These are phyloP conservation scores for Radiomyces spectabilis DNA, from an alignment of 192 early-diverging fungal genomes.

Conservation along the genomic window DNA sequence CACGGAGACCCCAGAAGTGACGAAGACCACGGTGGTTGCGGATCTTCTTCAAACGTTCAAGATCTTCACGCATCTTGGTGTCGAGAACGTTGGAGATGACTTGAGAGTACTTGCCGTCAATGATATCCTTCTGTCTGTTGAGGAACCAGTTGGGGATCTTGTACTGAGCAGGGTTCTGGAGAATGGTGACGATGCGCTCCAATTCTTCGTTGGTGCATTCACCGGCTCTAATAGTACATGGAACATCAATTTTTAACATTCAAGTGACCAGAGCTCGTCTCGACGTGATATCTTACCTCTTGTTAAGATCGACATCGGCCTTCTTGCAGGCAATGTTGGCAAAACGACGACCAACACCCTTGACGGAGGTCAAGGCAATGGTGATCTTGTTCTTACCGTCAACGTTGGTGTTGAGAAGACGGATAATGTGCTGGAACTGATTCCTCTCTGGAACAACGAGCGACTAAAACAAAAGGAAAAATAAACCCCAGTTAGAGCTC, in stretches of 20 bases:
- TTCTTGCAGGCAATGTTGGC: conserved; percentile 99
- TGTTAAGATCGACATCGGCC: conserved; percentile 95
- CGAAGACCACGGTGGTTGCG: conserved; percentile 98
- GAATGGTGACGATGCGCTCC: conserved; percentile 95
- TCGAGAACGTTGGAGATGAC: conserved; percentile 90
- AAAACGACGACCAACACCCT: conserved; percentile 98
- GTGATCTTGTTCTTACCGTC: conserved; percentile 91
- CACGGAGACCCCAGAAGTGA: conserved; percentile 97
- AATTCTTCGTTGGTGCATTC: conserved; percentile 96
- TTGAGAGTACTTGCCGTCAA: conserved; percentile 93
- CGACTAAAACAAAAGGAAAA: conserved; percentile 40
- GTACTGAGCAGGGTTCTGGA: conserved; percentile 99
- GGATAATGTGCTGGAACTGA: conserved; percentile 95
- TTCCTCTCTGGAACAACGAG: conserved; percentile 85
- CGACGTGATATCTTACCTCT: conserved; percentile 74
- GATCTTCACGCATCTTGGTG: conserved; percentile 96
- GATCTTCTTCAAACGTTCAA: conserved; percentile 99
- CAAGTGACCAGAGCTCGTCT: no score
- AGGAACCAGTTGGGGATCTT: conserved; percentile 99
- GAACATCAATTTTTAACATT: no score
- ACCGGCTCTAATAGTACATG: no score
- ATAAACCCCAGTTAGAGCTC: no score
- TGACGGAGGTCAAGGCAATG: conserved; percentile 94
- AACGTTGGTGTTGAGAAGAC: conserved; percentile 99
- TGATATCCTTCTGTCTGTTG: conserved; percentile 98